These are phyloP conservation scores for Stenocarpella maydis DNA, from an alignment of 2,329 filamentous ascomycete genomes.

Conservation along the genomic window DNA sequence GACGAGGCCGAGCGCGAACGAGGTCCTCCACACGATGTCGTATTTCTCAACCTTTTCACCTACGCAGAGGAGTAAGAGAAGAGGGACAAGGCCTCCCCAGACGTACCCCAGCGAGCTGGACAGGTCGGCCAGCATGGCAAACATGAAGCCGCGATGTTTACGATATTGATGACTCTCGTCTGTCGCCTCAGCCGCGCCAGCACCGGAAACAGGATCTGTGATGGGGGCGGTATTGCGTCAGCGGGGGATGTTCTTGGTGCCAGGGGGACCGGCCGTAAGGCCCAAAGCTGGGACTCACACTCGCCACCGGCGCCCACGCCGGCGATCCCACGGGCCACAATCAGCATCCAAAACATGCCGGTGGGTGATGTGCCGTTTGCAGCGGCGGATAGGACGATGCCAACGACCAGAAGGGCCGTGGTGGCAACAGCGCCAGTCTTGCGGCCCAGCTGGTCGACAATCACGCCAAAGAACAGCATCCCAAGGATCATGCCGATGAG, in stretches of 20 bases:
- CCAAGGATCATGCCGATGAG: constrained; percentile 64
- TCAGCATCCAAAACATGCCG: constrained; percentile 61
- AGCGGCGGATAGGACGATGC: constrained; percentile 55
- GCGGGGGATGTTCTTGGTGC: background rate
- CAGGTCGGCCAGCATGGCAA: constrained; percentile 62
- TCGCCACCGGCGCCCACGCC: constrained; percentile 53
- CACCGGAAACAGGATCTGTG: constrained; percentile 56
- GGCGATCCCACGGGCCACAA: constrained; percentile 50
- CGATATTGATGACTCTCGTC: constrained; percentile 56
- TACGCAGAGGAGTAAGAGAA: constrained; percentile 60
- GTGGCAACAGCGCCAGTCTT: constrained; percentile 34
- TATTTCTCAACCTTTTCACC: constrained; percentile 52
- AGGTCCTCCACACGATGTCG: constrained; percentile 58
- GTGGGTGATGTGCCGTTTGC: constrained; percentile 48
- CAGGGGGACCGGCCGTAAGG: background rate
- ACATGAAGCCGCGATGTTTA: constrained; percentile 61
- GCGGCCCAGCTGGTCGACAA: constrained; percentile 47
- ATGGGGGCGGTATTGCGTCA: background rate
- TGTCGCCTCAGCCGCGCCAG: constrained; percentile 60
- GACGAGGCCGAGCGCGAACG: constrained; percentile 58
- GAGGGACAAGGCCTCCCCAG: constrained; percentile 56
- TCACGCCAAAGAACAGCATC: constrained; percentile 61
- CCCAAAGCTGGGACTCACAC: constrained; percentile 2
- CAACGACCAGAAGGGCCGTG: constrained; percentile 52
- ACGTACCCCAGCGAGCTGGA: constrained; percentile 60